Base-by-base conservation (phyloP, 495 filamentous ascomycete species). In the Aspergillus leporis region DNA sequence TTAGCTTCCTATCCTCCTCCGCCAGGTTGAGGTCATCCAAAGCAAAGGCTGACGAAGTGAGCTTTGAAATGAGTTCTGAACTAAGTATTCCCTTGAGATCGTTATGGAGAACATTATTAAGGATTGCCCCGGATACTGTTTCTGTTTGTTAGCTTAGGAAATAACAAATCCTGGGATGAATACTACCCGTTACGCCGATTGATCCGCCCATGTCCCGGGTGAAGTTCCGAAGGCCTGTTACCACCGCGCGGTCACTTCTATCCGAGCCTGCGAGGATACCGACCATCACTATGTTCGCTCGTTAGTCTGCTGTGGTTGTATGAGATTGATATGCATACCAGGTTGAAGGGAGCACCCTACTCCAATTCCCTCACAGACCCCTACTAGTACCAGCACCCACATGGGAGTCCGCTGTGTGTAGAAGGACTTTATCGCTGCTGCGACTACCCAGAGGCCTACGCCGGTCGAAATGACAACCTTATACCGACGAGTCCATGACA, bases 161-260 rank as follows among this genome's bases (percentile, higher is more conserved):
- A 21, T n/a, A 40, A 50, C 1, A 12, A 28, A 22, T n/a, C 2
- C 6, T 14, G 22, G 16, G 22, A 54, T 16, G 10, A 46, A 9
- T 32, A 6, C 3, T 38, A 55, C 58, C 51, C 18, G 46, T 56
- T 16, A 56, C 9, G 1, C 60, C 60, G 14, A 62, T 19, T 12
- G 60, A 46, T 9, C 60, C 60, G 25, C 60, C 60, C 21, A 62
- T 51, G 19, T 21, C 32, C 4, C 60, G 60, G 13, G 58, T 12
- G 43, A 62, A 62, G 23, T 62, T 62, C 4, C 60, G 28, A 10
- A 62, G 38, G 5, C 28, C 31, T 18, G 31, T 62, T 14, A 28
- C 28, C 4, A 62, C 60, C n/a, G 60, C 60, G n/a, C 60, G 48
- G 49, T 62, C 60, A 22, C 22, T 40, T 23, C 53, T 58, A n/a